Evolutionary conservation across 2,329 filamentous ascomycete genomes (phyloP), one percentile per base, ranked within the genome.

Genomic region (Pezicula rhizophila): DNA sequence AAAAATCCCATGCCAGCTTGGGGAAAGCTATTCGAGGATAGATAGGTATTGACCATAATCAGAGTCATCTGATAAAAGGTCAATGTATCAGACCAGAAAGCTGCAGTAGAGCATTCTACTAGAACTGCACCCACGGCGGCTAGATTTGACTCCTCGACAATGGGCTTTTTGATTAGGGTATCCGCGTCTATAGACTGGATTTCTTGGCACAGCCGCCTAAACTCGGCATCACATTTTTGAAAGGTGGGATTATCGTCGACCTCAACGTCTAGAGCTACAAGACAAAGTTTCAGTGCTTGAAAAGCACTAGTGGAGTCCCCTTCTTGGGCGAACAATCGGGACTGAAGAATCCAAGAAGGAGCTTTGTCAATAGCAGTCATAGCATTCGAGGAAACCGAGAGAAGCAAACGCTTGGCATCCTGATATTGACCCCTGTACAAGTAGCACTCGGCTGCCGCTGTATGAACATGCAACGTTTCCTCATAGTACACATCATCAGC

Each of bases 301-400:
- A 95, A 81, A 0, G 90, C 87, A 5, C 77, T 77, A 18, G 75
- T 68, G 25, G 83, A 80, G 55, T 95, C 81, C 1, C 90, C 89
- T 47, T 78, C 77, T 60, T 91, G 82, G 1, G 86, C 81, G 59
- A 84, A 81, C 42, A 96, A 85, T 45, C 89, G 81, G 5, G 88
- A 90, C 63, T 89, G 84, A 33, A 96, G 72, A 35, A 96, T 85
- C 70, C 85, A 95, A 0, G 89, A 88, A 8, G 87, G 84, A 1
- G 88, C 28, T 68, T 89, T 93, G 66, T 95, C 90, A 5, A 87
- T 77, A 0, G 87, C 70, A 15, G 82, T 82, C 55, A 78, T 83
- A 0, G 87, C 88, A 58, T 87, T 78, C 28, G 70, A 66, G 57
- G 93, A 87, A 5, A 95, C 80, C 2, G 78, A 79, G 18, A 79